Evolutionary conservation across 2,329 filamentous ascomycete genomes (phyloP).

Genomic region (Camillea tinctor): DNA sequence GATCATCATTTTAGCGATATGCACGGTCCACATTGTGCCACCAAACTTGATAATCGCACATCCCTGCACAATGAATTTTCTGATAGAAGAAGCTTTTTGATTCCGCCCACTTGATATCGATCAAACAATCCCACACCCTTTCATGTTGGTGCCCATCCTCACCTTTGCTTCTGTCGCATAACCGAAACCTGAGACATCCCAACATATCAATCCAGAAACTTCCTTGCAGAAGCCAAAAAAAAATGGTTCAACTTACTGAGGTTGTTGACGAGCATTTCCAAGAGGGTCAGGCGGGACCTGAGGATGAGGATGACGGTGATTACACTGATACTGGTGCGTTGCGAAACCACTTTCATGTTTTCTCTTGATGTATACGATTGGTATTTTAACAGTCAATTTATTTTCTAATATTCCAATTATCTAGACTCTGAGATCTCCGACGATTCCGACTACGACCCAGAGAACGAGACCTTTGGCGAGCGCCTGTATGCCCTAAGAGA

Average conservation of each 20-base stretch:
- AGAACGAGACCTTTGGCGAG: conserved; percentile 60
- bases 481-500: conserved; percentile 72
- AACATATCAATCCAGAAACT: neutral
- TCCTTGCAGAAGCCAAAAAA: conserved; percentile 37
- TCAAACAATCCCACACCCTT: neutral
- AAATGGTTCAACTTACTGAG: conserved; percentile 95
- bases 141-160: neutral
- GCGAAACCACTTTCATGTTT: neutral
- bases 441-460: conserved; percentile 67
- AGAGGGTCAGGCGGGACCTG: conserved; percentile 64
- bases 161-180: neutral
- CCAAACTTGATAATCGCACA: neutral
- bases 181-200: neutral
- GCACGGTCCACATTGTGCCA: neutral
- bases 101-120: neutral
- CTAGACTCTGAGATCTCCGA: conserved; percentile 81
- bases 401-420: conserved; percentile 5
- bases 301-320: conserved; percentile 73
- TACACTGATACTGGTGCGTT: conserved; percentile 86
- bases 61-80: conserved; percentile 1
- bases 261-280: conserved; percentile 96
- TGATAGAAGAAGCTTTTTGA: neutral
- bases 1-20: neutral
- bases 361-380: neutral
- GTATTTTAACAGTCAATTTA: neutral